phyloP scores from a whole-genome alignment of 148 eudicot genomes.

The Linanthus parryae region DNA sequence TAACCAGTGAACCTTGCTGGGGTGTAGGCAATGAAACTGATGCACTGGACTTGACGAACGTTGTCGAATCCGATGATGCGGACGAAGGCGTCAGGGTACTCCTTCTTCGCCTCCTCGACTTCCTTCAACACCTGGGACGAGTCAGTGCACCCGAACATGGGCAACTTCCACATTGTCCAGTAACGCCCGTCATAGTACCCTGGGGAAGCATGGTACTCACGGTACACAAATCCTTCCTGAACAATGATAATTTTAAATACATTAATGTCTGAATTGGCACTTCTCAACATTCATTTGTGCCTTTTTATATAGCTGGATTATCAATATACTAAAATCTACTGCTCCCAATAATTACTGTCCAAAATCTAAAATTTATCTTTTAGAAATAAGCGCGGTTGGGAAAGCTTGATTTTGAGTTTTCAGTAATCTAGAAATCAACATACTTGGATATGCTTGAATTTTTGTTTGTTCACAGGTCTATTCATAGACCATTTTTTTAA shows the following conservation, averaged over 20 bases:
- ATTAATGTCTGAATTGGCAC: too few relatives aligned
- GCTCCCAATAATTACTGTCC: too few relatives aligned
- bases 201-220: constrained; percentile 50
- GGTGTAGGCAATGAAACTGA: constrained; percentile 62
- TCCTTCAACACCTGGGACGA: constrained; percentile 40
- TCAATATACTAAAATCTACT: too few relatives aligned
- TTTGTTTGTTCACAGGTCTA: too few relatives aligned
- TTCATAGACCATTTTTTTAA: too few relatives aligned
- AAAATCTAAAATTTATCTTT: too few relatives aligned
- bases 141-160: constrained; percentile 76
- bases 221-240: constrained; percentile 46
- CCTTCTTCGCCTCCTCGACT: constrained; percentile 37
- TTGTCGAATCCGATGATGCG: constrained; percentile 81
- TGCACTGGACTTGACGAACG: constrained; percentile 56
- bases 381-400: too few relatives aligned
- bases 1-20: constrained; percentile 19
- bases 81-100: constrained; percentile 38
- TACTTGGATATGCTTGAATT: too few relatives aligned
- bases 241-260: background rate
- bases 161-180: constrained; percentile 97
- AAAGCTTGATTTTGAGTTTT: too few relatives aligned
- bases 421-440: too few relatives aligned
- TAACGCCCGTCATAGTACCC: constrained; percentile 88
- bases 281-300: too few relatives aligned
- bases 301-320: too few relatives aligned